A percentile compares a stretch with the other conserved stretches of the same genome.
Evolutionary conservation across 2,329 filamentous ascomycete species (phyloP).

Genomic region (Stromatinia cepivora): DNA sequence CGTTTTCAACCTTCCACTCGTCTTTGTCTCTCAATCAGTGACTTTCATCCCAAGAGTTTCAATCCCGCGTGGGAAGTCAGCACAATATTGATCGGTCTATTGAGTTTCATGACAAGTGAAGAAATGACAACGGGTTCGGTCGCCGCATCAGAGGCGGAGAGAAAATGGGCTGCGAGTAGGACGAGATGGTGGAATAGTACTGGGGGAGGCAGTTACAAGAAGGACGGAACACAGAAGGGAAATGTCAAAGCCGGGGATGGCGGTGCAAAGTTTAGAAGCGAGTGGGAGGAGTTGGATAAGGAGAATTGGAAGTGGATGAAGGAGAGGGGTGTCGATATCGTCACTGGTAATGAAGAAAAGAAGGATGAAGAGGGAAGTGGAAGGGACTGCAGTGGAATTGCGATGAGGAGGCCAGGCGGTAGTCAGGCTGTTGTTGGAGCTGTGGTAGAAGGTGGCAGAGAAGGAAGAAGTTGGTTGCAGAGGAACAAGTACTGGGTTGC

Average conservation of each 20-base stretch:
- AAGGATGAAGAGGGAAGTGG: conserved; percentile 51
- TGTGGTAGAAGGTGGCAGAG: conserved; percentile 77
- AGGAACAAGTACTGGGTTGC: conserved; percentile 76
- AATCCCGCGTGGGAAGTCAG: conserved; percentile 98
- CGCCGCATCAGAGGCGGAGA: conserved; percentile 72
- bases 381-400: conserved; percentile 58
- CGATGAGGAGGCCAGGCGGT: conserved; percentile 62
- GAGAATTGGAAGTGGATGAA: conserved; percentile 94
- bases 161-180: conserved; percentile 72
- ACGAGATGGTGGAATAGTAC: conserved; percentile 97
- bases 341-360: conserved; percentile 66
- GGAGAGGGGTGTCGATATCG: conserved; percentile 74
- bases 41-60: conserved; percentile 97
- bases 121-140: conserved; percentile 97
- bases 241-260: conserved; percentile 91
- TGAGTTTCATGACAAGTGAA: conserved; percentile 98
- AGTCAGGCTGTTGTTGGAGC: conserved; percentile 56
- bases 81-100: conserved; percentile 88
- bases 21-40: conserved; percentile 91
- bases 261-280: conserved; percentile 81
- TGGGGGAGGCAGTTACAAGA: conserved; percentile 57
- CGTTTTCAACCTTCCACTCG: conserved; percentile 92
- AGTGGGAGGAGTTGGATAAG: conserved; percentile 86
- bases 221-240: conserved; percentile 57
- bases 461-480: conserved; percentile 78